Evolutionary conservation across 441 rosid species (phyloP), one percentile per base, ranked within the genome.

Genomic region (Manihot esculenta): DNA sequence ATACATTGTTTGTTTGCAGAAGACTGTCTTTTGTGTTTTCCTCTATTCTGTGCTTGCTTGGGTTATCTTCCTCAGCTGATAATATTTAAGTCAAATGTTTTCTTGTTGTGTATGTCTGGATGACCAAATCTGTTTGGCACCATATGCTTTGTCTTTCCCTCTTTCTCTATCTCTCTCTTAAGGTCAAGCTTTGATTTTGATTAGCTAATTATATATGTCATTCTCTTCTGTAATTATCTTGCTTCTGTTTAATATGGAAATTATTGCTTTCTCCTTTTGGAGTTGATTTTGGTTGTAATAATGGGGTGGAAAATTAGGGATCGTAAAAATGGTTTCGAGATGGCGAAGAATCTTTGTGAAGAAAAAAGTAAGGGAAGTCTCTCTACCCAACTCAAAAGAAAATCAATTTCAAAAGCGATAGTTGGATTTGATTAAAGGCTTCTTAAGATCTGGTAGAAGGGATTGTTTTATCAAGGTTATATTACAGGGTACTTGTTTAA

Each of bases 1-100:
- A 2, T 59, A 45, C n/a, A 38, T 64, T 55, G 56, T 66, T 10
- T 61, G 58, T 72, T 44, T 72, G 14, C 21, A 42, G 55, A 6
- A 33, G 20, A 3, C 33, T 56, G 20, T 23, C 17, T 35, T 35
- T 4, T 35, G 41, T 35, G 17, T 33, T n/a, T 62, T 62, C 38
- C 26, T 63, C 53, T 56, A 23, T 55, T 53, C 17, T 27, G 33
- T 45, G 57, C 15, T 70, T 47, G 75, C 63, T 47, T 64, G 33
- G 62, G 7, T 64, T 45, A 13, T 35, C 41, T 35, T 35, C 41
- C 41, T 35, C n/a, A n/a, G n/a, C 41, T 2, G 41, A 7, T 35
- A 7, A 35, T 35, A 2, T 35, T 35, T 35, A 35, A 35, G 41
- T 35, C 41, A 35, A 35, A 35, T 6, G 6, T 35, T 35, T 35